Evolutionary conservation across 257 asterid genomes (phyloP).

Genomic region (Gynochthodes officinalis): DNA sequence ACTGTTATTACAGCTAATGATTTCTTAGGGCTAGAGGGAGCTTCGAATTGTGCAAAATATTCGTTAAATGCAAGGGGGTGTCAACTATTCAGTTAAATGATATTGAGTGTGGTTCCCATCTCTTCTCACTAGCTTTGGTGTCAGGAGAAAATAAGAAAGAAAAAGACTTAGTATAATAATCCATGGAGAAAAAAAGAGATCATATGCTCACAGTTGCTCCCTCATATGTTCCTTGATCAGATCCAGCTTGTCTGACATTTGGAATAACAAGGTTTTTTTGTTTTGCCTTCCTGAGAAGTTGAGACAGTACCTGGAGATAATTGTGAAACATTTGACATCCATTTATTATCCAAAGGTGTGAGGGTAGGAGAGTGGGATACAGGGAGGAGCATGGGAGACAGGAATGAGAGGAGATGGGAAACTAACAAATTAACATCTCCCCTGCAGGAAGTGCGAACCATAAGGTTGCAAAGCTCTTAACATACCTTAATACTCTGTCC

Average conservation of each 20-base stretch:
- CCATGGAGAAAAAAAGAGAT: background rate
- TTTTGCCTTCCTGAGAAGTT: conserved; percentile 90
- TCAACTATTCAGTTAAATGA: too few species aligned
- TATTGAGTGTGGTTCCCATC: too few species aligned
- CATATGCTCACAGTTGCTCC: conserved; percentile 89
- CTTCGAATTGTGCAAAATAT: too few species aligned
- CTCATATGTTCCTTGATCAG: conserved; percentile 93
- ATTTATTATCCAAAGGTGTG: background rate
- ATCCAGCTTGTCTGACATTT: conserved; percentile 88
- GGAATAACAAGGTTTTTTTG: conserved; percentile 84
- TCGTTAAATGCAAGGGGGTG: too few species aligned
- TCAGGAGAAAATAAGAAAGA: background rate
- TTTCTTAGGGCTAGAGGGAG: too few species aligned
- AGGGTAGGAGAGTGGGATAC: background rate
- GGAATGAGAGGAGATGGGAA: background rate
- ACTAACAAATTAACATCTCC: conserved; percentile 8
- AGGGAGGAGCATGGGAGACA: too few species aligned
- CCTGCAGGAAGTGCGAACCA: background rate
- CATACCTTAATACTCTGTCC: conserved; percentile 98
- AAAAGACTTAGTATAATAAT: background rate
- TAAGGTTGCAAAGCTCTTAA: conserved; percentile 15
- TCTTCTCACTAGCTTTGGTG: background rate
- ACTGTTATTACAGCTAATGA: too few species aligned
- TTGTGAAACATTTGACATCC: background rate
- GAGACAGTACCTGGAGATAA: conserved; percentile 80